These are phyloP conservation scores for Paecilomyces formosus DNA, from an alignment of 2,329 filamentous ascomycete species.

Conservation along the genomic window DNA sequence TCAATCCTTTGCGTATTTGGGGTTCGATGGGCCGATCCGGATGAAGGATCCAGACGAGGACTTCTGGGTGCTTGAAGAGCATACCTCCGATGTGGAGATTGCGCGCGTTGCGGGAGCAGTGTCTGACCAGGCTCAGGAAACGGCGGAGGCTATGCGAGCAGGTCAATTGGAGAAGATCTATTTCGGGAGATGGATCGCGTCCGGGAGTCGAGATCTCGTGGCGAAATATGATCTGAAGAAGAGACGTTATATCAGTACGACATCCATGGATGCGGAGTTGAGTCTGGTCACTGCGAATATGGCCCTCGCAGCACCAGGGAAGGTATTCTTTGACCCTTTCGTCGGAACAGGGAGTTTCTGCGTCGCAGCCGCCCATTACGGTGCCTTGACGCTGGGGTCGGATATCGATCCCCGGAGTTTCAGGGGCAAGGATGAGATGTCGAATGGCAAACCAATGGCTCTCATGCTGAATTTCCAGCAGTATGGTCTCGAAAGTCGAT, in stretches of 20 bases:
- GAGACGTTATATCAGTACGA: conserved; percentile 86
- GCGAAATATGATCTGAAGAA: conserved; percentile 85
- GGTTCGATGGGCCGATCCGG: conserved; percentile 67
- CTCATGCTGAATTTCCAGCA: conserved; percentile 72
- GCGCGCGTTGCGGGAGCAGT: not conserved
- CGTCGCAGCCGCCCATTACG: conserved; percentile 83
- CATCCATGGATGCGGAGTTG: conserved; percentile 93
- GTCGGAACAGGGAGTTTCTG: conserved; percentile 92
- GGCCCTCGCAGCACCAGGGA: conserved; percentile 71
- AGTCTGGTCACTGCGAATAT: conserved; percentile 89
- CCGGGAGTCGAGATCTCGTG: conserved; percentile 60
- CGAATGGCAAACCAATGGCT: conserved; percentile 35
- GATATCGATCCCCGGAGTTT: conserved; percentile 92
- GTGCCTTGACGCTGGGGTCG: conserved; percentile 72
- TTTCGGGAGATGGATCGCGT: conserved; percentile 64
- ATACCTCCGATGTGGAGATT: conserved; percentile 43
- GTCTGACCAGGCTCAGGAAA: not conserved
- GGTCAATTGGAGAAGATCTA: conserved; percentile 56
- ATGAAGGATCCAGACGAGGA: conserved; percentile 67
- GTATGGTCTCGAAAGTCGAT: conserved; percentile 59
- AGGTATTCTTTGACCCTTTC: conserved; percentile 89
- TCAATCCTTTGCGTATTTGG: conserved; percentile 71
- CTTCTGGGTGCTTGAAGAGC: conserved; percentile 80
- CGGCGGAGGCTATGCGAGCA: conserved; percentile 38
- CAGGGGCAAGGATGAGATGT: conserved; percentile 52